phyloP scores from a whole-genome alignment of 805 yeast genomes.

The Hanseniaspora clermontiae region DNA sequence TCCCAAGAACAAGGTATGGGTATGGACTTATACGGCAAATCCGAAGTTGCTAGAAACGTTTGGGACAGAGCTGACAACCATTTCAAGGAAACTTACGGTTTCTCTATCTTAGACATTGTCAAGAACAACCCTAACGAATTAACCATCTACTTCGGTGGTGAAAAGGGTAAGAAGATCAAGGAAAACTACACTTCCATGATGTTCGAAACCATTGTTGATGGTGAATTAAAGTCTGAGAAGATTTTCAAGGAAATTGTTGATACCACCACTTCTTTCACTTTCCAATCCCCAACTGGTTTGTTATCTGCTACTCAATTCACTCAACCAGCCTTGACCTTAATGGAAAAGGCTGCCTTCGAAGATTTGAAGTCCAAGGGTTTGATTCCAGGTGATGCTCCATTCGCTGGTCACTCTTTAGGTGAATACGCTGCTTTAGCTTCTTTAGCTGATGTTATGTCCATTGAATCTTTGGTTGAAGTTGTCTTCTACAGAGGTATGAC shows the following conservation, averaged over 20 bases:
- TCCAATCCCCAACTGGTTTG: conserved; percentile 86
- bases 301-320: conserved; percentile 97
- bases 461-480: conserved; percentile 91
- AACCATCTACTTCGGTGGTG: conserved; percentile 96
- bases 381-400: conserved; percentile 83
- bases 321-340: conserved; percentile 95
- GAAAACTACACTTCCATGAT: conserved; percentile 93
- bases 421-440: conserved; percentile 97
- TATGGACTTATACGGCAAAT: conserved; percentile 88
- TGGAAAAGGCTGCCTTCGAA: conserved; percentile 98
- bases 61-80: conserved; percentile 98
- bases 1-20: conserved; percentile 99
- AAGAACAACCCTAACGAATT: conserved; percentile 89
- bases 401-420: conserved; percentile 99
- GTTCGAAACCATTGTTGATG: conserved; percentile 87
- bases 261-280: conserved; percentile 70
- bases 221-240: conserved; percentile 76
- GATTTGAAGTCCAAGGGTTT: conserved; percentile 93
- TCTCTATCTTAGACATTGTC: conserved; percentile 91
- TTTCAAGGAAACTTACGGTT: conserved; percentile 87
- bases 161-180: conserved; percentile 87
- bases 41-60: conserved; percentile 83
- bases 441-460: conserved; percentile 96
- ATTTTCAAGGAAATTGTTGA: conserved; percentile 86
- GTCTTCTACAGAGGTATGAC: conserved; percentile 99